Evolutionary conservation across 2,329 filamentous ascomycete genomes (phyloP).

Genomic region (Chrysoporthe deuterocubensis): DNA sequence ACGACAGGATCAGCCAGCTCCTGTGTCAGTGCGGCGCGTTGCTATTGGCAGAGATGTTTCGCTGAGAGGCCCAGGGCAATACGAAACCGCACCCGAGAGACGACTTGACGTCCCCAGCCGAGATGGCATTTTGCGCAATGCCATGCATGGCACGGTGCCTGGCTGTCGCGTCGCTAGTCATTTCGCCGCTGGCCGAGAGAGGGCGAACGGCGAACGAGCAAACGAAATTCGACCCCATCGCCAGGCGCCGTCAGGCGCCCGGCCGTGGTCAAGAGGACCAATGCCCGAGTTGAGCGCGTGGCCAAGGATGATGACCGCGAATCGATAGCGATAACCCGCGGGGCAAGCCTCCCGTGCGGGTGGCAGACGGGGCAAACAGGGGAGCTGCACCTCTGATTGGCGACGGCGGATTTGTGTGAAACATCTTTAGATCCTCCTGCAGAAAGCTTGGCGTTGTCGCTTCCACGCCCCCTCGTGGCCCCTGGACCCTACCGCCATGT

Average conservation of each 20-base stretch:
- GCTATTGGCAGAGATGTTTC: background rate
- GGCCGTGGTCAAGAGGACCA: background rate
- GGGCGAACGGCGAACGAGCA: background rate
- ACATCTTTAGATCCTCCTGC: constrained; percentile 10
- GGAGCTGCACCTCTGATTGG: constrained; percentile 9
- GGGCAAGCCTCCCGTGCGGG: background rate
- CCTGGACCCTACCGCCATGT: background rate
- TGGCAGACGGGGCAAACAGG: background rate
- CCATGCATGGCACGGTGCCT: constrained; percentile 3
- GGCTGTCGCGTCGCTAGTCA: background rate
- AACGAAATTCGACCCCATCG: background rate
- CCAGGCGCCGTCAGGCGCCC: constrained; percentile 1
- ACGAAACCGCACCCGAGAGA: background rate
- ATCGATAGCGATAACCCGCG: constrained; percentile 12
- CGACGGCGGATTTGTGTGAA: background rate
- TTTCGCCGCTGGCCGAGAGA: background rate
- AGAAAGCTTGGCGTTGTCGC: constrained; percentile 11
- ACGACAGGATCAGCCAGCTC: constrained; percentile 7
- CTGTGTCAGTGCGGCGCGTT: background rate
- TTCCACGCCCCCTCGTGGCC: background rate
- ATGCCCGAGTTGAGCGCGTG: background rate
- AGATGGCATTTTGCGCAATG: constrained; percentile 3
- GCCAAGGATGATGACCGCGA: background rate
- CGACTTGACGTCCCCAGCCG: background rate
- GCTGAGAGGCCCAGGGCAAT: background rate